These are phyloP conservation scores for Chaetomiaceae sp. DNA, from an alignment of 2,329 filamentous ascomycete species.

Conservation along the genomic window DNA sequence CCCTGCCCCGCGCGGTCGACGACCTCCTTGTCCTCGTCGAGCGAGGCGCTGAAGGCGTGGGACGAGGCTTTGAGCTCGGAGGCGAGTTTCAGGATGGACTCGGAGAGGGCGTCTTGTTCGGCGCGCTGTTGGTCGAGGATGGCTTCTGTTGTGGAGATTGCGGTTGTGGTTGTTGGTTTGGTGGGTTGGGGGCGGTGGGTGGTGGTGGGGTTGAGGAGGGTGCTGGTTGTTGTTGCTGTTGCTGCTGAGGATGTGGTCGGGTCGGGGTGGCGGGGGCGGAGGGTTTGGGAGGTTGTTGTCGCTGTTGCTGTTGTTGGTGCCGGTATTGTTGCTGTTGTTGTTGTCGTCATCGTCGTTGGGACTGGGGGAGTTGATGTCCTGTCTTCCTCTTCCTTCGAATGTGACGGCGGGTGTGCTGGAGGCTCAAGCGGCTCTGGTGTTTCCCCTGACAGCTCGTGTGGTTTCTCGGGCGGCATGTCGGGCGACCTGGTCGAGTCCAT, in stretches of 20 bases:
- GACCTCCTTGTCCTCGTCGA: constrained; percentile 69
- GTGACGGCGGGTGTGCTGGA: neutral
- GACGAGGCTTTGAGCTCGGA: constrained; percentile 71
- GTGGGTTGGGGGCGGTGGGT: constrained; percentile 24
- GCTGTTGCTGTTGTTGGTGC: constrained; percentile 1
- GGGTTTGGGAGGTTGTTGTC: constrained; percentile 31
- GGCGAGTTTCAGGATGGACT: constrained; percentile 77
- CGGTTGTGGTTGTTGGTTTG: constrained; percentile 21
- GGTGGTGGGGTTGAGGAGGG: constrained; percentile 11
- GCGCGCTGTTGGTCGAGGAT: constrained; percentile 70
- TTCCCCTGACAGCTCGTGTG: constrained; percentile 16
- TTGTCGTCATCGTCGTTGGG: neutral
- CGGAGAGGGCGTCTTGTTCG: constrained; percentile 79
- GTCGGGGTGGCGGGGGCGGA: constrained; percentile 27
- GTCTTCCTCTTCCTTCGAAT: constrained; percentile 6
- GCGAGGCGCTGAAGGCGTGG: constrained; percentile 61
- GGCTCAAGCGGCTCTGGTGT: neutral
- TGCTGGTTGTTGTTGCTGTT: constrained; percentile 1
- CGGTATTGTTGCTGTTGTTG: neutral
- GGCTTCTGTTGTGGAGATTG: constrained; percentile 57
- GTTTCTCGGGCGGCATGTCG: constrained; percentile 21
- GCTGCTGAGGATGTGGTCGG: constrained; percentile 9
- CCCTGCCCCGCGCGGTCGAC: constrained; percentile 67
- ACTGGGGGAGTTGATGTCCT: neutral
- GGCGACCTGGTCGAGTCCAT: constrained; percentile 36